Conservation (phyloP, 768 basidiomycete species). For the Rhodotorula diobovata region DNA sequence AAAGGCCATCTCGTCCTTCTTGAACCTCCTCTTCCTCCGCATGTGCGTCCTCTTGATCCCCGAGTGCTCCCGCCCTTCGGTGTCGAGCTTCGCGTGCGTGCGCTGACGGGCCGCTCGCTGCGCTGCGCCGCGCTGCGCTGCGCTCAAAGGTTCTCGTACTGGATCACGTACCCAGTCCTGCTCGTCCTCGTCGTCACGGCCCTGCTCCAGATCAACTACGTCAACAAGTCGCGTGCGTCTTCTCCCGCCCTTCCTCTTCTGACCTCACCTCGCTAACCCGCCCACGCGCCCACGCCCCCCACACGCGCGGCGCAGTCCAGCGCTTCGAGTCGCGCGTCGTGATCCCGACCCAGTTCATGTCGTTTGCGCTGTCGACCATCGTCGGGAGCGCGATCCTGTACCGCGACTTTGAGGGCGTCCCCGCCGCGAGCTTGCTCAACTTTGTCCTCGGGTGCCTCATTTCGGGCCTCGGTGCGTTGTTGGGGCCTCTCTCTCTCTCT, state of each 20-base stretch:
- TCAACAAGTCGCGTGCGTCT: constrained; percentile 42
- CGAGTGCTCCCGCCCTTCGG: too few relatives aligned
- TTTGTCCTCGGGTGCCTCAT: constrained; percentile 27
- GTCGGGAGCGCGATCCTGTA: constrained; percentile 89
- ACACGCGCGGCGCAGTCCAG: constrained; percentile 68
- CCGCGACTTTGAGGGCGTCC: constrained; percentile 68
- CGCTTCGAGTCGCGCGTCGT: constrained; percentile 92
- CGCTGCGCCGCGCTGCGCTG: background rate
- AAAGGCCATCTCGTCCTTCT: constrained; percentile 80
- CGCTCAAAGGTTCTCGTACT: constrained; percentile 55
- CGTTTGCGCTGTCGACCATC: constrained; percentile 90
- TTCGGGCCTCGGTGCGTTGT: constrained; percentile 11
- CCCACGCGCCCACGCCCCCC: background rate
- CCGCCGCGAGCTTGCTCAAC: constrained; percentile 1
- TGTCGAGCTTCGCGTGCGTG: background rate
- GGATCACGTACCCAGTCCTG: constrained; percentile 78
- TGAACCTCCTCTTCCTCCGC: constrained; percentile 55
- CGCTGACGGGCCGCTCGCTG: too few relatives aligned
- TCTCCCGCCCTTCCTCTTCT: constrained; percentile 8
- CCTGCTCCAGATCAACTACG: constrained; percentile 46
- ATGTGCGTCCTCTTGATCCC: background rate
- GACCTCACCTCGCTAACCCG: background rate
- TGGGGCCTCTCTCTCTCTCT: background rate
- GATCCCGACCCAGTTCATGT: constrained; percentile 89
- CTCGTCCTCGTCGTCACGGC: constrained; percentile 54